Evolutionary conservation across 192 early-diverging fungal genomes (phyloP).

Genomic region (Gigaspora rosea): DNA sequence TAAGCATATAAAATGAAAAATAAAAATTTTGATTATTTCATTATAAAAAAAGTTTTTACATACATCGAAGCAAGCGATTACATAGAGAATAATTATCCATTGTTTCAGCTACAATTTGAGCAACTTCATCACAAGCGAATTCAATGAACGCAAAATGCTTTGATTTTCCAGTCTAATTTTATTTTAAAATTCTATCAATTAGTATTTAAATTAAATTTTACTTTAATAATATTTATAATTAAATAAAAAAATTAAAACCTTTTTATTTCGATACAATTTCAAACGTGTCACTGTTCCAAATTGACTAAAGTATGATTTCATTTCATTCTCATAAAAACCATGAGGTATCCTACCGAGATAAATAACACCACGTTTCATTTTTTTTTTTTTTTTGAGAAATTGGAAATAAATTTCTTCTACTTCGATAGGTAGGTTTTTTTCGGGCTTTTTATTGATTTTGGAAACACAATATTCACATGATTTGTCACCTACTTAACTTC

Average conservation of each 20-base stretch:
- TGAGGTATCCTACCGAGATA: constrained; percentile 93
- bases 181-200: constrained; percentile 1
- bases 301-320: constrained; percentile 89
- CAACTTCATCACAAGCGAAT: constrained; percentile 78
- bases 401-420: too few relatives aligned
- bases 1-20: too few relatives aligned
- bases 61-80: constrained; percentile 78
- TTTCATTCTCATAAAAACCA: constrained; percentile 93
- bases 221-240: not conserved
- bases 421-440: too few relatives aligned
- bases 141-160: constrained; percentile 96
- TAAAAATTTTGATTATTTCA: not conserved
- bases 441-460: too few relatives aligned
- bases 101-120: constrained; percentile 89
- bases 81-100: constrained; percentile 95
- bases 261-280: constrained; percentile 84
- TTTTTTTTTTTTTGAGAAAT: constrained; percentile 33
- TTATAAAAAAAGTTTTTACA: constrained; percentile 36
- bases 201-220: not conserved
- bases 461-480: too few relatives aligned
- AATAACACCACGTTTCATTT: constrained; percentile 66
- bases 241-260: constrained; percentile 31
- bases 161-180: constrained; percentile 73
- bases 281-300: constrained; percentile 84
- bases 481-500: too few relatives aligned